Conservation (phyloP, 225 moss, liverwort and hornwort species). For the Neckera pumila region DNA sequence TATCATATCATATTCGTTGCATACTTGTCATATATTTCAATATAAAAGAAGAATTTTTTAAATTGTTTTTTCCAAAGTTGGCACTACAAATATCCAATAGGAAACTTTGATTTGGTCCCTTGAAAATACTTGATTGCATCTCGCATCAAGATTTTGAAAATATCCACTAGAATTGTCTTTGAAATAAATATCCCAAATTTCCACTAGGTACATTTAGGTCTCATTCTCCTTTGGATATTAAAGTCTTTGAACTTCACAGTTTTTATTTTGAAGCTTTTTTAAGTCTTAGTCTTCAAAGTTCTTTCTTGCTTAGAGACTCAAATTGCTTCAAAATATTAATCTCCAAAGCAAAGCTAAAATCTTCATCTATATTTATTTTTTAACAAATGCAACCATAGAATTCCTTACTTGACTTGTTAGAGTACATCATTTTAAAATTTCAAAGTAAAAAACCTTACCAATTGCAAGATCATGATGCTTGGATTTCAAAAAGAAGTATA, state of each 20-base stretch:
- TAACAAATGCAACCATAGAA: too few relatives aligned
- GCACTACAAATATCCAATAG: not conserved
- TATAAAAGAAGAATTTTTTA: fast-evolving
- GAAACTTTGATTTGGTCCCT: not conserved
- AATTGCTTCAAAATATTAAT: too few relatives aligned
- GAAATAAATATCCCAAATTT: not conserved
- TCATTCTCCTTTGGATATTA: not conserved
- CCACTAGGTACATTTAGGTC: not conserved
- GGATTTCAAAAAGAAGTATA: too few relatives aligned
- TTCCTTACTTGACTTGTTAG: too few relatives aligned
- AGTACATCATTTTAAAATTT: too few relatives aligned
- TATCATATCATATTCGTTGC: not conserved
- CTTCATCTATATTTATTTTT: too few relatives aligned
- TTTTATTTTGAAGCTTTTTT: not conserved
- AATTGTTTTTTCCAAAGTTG: not conserved
- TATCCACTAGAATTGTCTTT: not conserved
- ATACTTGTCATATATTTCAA: not conserved
- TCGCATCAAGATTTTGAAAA: not conserved
- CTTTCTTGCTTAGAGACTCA: too few relatives aligned
- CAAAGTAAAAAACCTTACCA: too few relatives aligned
- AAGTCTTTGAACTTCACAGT: not conserved
- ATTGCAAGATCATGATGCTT: too few relatives aligned
- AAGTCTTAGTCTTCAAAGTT: too few relatives aligned
- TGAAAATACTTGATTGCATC: not conserved
- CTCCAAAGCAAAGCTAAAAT: too few relatives aligned